Conservation (phyloP, 345 rosid genomes). For the Combretum micranthum region DNA sequence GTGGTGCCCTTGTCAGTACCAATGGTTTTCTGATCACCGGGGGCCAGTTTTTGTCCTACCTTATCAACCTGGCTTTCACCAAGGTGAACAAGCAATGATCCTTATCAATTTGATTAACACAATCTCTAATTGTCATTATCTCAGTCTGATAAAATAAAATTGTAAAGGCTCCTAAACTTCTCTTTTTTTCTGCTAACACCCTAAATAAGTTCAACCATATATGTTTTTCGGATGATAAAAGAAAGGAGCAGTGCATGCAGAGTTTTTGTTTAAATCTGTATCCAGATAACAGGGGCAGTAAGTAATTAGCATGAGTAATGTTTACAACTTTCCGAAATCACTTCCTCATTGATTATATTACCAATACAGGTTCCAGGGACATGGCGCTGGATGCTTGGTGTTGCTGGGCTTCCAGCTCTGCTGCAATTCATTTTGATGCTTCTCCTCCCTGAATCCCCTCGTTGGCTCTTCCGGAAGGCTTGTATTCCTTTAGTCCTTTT, state of each 20-base stretch:
- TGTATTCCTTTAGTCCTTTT: not conserved
- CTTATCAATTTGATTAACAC: no score
- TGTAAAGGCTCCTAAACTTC: no score
- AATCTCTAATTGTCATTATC: not conserved
- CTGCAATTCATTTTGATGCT: conserved; percentile 70
- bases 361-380: conserved; percentile 51
- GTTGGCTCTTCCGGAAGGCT: conserved; percentile 86
- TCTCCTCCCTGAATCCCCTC: conserved; percentile 81
- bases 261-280: no score
- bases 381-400: conserved; percentile 98
- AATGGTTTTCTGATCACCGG: conserved; percentile 82
- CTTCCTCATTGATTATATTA: not conserved
- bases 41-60: conserved; percentile 84
- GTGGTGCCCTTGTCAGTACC: conserved; percentile 88
- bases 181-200: no score
- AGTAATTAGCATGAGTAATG: no score
- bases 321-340: not conserved
- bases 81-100: conserved; percentile 21
- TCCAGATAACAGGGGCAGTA: no score
- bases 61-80: conserved; percentile 79
- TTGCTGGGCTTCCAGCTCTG: conserved; percentile 77
- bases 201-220: no score
- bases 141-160: not conserved
- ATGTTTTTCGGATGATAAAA: no score
- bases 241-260: no score